Evolutionary conservation across 306 rosid species (phyloP), one percentile per base, ranked within the genome.

Genomic region (Medicago ruthenica): DNA sequence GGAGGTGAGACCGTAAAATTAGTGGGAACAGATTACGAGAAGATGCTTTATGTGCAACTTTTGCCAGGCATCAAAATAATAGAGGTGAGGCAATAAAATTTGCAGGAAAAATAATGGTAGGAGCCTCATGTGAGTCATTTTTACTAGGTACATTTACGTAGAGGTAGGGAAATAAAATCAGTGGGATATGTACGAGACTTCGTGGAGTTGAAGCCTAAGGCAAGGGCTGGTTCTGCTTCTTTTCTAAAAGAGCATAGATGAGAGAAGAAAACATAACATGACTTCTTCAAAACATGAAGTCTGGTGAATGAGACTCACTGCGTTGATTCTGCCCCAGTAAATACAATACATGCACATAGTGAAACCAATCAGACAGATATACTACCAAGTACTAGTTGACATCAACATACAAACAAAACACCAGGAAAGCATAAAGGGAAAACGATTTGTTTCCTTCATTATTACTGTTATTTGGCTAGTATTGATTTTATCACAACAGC

Each of bases 401-500:
- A 67, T 7, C 42, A 67, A 24, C 44, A 24, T 36, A 66, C 57
- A 50, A 12, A 44, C 27, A 24, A 0, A 15, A 9, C n/a, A 36
- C n/a, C 47, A 45, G 44, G 14, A 73, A 73, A 41, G 68, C 24
- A 64, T 8, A 6, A 41, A 31, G 59, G 12, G 47, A 11, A 10
- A 42, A 71, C 1, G 4, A 31, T 16, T 41, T 24, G 1, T 5
- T 31, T 67, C 70, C 70, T 58, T 80, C 36, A 67, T 31, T 45
- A 22, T 45, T 20, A 37, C 44, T 15, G 70, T 73, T 73, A 31
- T 63, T 34, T 53, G 31, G 31, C 58, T 10, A 34, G 53, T 57
- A 21, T 18, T 55, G 36, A 42, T 67, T 67, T 67, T 8, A 47
- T 66, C 37, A 80, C 70, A 73, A n/a, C 61, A 60, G n/a, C 22